These are phyloP conservation scores for Suhomyces sp. DNA, from an alignment of 805 yeast species.

Conservation along the genomic window DNA sequence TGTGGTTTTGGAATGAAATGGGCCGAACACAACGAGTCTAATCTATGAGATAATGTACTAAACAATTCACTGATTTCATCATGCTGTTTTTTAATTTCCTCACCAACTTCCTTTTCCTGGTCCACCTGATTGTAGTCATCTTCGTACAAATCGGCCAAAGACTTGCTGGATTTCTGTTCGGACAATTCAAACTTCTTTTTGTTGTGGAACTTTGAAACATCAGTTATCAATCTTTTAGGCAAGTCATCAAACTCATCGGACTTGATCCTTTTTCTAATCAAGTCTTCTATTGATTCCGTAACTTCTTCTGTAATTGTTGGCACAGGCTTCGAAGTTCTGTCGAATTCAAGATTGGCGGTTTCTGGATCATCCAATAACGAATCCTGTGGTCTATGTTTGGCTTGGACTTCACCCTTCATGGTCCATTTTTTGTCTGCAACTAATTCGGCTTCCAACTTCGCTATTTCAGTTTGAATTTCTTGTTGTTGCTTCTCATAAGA, in stretches of 20 bases:
- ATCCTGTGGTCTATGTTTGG: constrained; percentile 78
- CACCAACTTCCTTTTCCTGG: constrained; percentile 48
- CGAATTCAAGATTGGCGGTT: constrained; percentile 69
- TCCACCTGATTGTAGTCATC: constrained; percentile 64
- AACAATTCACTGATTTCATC: constrained; percentile 71
- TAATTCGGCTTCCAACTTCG: constrained; percentile 76
- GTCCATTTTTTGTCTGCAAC: constrained; percentile 93
- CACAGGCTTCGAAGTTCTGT: constrained; percentile 90
- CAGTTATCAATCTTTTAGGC: constrained; percentile 66
- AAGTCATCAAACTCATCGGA: constrained; percentile 80
- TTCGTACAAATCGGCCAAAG: constrained; percentile 89
- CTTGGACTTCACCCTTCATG: constrained; percentile 86
- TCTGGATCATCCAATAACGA: constrained; percentile 68
- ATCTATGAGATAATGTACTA: constrained; percentile 58
- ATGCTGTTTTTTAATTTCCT: constrained; percentile 69
- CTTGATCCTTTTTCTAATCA: constrained; percentile 78
- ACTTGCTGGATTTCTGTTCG: constrained; percentile 80
- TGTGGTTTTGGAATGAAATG: constrained; percentile 91
- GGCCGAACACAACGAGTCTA: constrained; percentile 91
- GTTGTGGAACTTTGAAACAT: constrained; percentile 54
- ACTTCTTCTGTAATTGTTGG: constrained; percentile 90
- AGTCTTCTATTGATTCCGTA: constrained; percentile 82
- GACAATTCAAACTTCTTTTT: constrained; percentile 60
- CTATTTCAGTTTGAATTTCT: constrained; percentile 72
- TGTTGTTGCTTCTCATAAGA: constrained; percentile 81